Evolutionary conservation across 1,284 basidiomycete species (phyloP).

Genomic region (Singerocomus inundabilis): DNA sequence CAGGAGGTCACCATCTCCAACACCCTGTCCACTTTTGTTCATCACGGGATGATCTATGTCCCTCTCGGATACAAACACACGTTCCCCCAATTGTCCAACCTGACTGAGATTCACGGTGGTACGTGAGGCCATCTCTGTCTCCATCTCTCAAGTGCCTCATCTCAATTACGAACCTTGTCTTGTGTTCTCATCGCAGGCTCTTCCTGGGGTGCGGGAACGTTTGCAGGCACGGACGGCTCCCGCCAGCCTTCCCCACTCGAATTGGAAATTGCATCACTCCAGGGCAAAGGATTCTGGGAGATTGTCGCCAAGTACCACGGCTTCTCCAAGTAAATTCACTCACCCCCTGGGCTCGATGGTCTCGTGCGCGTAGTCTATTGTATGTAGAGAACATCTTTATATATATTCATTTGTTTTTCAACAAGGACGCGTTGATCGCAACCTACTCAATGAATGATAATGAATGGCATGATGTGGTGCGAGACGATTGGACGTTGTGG

Average conservation of each 20-base stretch:
- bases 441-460: too few species aligned
- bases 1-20: too few species aligned
- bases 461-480: too few species aligned
- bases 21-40: too few species aligned
- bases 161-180: neutral
- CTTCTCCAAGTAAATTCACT: constrained; percentile 12
- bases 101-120: constrained; percentile 72
- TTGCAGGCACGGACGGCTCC: constrained; percentile 61
- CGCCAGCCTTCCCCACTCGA: constrained; percentile 64
- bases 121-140: too few species aligned
- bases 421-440: neutral
- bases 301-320: constrained; percentile 41
- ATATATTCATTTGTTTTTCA: neutral
- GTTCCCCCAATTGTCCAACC: constrained; percentile 56
- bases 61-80: constrained; percentile 73
- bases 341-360: neutral
- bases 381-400: neutral
- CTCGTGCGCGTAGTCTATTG: neutral
- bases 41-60: constrained; percentile 74
- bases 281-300: constrained; percentile 62
- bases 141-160: too few species aligned
- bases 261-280: constrained; percentile 60
- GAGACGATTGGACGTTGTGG: too few species aligned
- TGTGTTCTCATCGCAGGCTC: constrained; percentile 41
- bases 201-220: constrained; percentile 75